Base-by-base conservation (phyloP, 352 stramenopile species). In the Achlya hypogyna region DNA sequence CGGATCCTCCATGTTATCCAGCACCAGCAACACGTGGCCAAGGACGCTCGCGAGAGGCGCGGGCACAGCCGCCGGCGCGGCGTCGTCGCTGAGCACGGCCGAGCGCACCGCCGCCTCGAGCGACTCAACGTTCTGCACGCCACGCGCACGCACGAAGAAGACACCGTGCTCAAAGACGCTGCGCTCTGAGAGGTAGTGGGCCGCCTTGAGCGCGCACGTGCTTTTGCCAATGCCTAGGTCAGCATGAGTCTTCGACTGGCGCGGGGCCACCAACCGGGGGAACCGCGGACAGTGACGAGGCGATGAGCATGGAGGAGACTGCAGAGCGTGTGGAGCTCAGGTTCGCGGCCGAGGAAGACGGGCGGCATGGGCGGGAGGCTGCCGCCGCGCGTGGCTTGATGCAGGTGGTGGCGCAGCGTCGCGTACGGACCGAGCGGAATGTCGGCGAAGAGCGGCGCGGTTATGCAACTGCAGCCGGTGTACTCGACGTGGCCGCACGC, bases 1-100 rank as follows among this genome's bases (percentile, higher is more conserved):
- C 25, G 81, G 80, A 53, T 92, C 84, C 63, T 92, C 81, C 78
- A 90, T 88, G 71, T 92, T 89, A 73, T 92, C 84, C 71, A 92
- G 75, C 38, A 92, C 77, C 18, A 92, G 66, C 53, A 92, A 67
- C 59, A 87, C 69, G 12, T 90, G 80, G 1, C 74, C 56, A 3
- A 92, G 71, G 5, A 78, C 63, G 63, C 86, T 74, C 42, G 86
- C 69, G 3, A 92, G 72, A 27, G 79, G 78, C 35, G 52, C 49
- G n/a, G 63, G 20, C 5, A 63, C 49, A 8, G 6, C 10, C 34
- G 31, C n/a, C 25, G 47, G 1, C 75, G 77, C 3, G 77, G 49
- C 79, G 25, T 76, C 78, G 49, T 90, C 81, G 4, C 77, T 78
- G 18, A 87, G 87, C 27, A 92, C 40, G 0, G 81, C 66, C 40